Conservation (phyloP, 108 stramenopile genomes). For the Nitzschia inconspicua region DNA sequence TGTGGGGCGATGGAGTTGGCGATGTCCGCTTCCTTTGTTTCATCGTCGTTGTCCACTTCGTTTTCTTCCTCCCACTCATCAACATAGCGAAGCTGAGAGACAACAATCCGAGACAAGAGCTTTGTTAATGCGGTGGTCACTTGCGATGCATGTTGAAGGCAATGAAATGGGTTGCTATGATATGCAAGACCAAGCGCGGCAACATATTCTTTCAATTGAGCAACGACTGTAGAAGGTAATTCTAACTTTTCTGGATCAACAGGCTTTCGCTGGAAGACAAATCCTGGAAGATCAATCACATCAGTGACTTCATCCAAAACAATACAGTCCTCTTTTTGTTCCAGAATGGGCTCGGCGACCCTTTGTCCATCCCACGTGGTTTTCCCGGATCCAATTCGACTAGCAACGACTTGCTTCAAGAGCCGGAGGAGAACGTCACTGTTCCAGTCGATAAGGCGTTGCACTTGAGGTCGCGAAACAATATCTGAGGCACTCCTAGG, state of each 20-base stretch:
- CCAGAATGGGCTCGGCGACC: too few relatives aligned
- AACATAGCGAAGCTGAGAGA: background rate
- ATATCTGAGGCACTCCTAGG: too few relatives aligned
- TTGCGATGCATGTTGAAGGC: constrained; percentile 14
- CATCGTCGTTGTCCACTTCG: background rate
- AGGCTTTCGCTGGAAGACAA: too few relatives aligned
- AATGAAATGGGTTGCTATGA: constrained; percentile 11
- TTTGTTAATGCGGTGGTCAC: constrained; percentile 3
- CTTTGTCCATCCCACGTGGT: too few relatives aligned
- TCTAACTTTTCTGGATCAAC: constrained; percentile 4
- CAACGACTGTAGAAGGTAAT: background rate
- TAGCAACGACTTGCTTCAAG: too few relatives aligned
- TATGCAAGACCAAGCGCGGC: constrained; percentile 11
- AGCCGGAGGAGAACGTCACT: too few relatives aligned
- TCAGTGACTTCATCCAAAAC: constrained; percentile 24
- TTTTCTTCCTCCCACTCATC: constrained; percentile 14
- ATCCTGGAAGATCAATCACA: constrained; percentile 11
- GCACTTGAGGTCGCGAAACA: too few relatives aligned
- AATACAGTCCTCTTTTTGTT: too few relatives aligned
- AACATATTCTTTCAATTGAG: constrained; percentile 8
- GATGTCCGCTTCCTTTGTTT: background rate
- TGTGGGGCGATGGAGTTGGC: background rate
- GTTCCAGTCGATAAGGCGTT: too few relatives aligned
- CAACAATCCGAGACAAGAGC: constrained; percentile 3
- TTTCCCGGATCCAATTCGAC: too few relatives aligned